These are phyloP conservation scores for Raffaelea ambrosiae DNA, from an alignment of 2,329 filamentous ascomycete species.

Conservation along the genomic window DNA sequence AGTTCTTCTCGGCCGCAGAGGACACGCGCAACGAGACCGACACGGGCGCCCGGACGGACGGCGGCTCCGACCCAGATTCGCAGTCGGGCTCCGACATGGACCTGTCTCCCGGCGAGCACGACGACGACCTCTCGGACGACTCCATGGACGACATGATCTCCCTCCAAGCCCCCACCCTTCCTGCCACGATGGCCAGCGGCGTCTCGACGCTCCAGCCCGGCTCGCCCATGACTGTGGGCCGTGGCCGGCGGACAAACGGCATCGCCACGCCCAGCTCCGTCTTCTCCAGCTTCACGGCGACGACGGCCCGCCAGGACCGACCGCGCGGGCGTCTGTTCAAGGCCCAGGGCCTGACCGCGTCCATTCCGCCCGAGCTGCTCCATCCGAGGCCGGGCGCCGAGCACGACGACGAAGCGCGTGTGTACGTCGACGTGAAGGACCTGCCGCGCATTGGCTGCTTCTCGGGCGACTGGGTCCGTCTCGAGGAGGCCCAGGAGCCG, in stretches of 20 bases:
- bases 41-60: constrained; percentile 43
- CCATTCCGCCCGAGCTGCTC: constrained; percentile 68
- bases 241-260: constrained; percentile 59
- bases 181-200: constrained; percentile 68
- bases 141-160: constrained; percentile 92
- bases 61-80: constrained; percentile 11
- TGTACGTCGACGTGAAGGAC: constrained; percentile 84
- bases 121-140: constrained; percentile 75
- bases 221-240: constrained; percentile 67
- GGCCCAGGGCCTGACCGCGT: constrained; percentile 63
- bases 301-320: constrained; percentile 66
- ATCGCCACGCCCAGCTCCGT: constrained; percentile 78
- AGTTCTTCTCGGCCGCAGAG: constrained; percentile 88
- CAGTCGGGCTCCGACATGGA: constrained; percentile 37
- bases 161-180: constrained; percentile 68
- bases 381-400: constrained; percentile 69
- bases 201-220: constrained; percentile 73
- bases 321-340: constrained; percentile 75
- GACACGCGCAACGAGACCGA: constrained; percentile 57
- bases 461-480: constrained; percentile 90
- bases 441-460: constrained; percentile 90
- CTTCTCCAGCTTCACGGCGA: constrained; percentile 79
- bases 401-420: constrained; percentile 81
- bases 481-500: constrained; percentile 71
- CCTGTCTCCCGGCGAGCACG: constrained; percentile 61